A percentile compares a stretch with the other conserved stretches of the same genome.
Evolutionary conservation across 805 yeast genomes (phyloP).

Genomic region (Candida tibetensis): DNA sequence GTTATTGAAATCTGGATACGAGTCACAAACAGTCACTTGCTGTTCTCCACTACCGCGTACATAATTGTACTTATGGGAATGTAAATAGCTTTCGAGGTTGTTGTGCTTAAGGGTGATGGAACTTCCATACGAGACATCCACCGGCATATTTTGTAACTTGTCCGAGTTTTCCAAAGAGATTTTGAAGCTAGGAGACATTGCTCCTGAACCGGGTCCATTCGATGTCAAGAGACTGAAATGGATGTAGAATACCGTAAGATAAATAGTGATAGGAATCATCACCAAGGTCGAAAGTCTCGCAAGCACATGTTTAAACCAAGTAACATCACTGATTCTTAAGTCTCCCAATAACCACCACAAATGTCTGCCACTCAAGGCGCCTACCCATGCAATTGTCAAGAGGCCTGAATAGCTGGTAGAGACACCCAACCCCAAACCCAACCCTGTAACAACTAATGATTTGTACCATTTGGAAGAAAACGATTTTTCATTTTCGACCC

Average conservation of each 20-base stretch:
- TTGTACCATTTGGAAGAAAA: conserved; percentile 53
- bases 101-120: conserved; percentile 68
- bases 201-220: conserved; percentile 59
- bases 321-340: conserved; percentile 39
- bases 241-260: conserved; percentile 52
- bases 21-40: conserved; percentile 72
- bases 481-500: conserved; percentile 43
- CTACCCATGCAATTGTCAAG: conserved; percentile 65
- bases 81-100: conserved; percentile 71
- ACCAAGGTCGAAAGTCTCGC: conserved; percentile 44
- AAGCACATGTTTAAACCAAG: conserved; percentile 39
- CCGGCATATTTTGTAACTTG: conserved; percentile 42
- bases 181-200: conserved; percentile 68
- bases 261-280: conserved; percentile 55
- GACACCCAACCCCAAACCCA: conserved; percentile 52
- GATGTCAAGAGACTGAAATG: conserved; percentile 50
- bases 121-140: conserved; percentile 72
- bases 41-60: conserved; percentile 69
- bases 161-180: conserved; percentile 48
- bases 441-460: conserved; percentile 46
- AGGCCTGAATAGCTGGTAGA: conserved; percentile 73
- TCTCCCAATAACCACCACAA: conserved; percentile 76
- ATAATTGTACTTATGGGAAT: conserved; percentile 67
- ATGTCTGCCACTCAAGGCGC: conserved; percentile 43
- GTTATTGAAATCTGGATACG: conserved; percentile 58